Base-by-base conservation (phyloP, 169 alveolate species). In the Babesia sp. region DNA sequence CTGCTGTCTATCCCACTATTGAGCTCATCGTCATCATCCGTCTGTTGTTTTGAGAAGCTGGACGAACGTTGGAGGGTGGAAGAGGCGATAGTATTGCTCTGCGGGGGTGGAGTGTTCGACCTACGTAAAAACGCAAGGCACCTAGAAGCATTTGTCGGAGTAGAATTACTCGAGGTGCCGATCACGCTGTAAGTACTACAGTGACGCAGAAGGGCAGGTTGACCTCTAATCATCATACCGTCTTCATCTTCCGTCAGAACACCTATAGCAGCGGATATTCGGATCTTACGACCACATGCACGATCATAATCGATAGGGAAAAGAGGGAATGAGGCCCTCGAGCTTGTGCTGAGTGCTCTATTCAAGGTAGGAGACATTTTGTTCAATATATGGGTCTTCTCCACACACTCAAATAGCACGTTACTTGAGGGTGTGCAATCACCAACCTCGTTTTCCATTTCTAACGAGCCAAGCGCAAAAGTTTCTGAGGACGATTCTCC, bases 221-320 rank as follows among this genome's bases (percentile, higher is more conserved):
- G 79, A 18, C 59, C 39, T 8, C 45, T 33, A 14, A 37, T 4
- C 24, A 36, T 9, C n/a, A 28, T 18, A 1, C 58, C 78, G 8
- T 54, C 79, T 28, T 54, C 79, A 31, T 69, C 41, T 22, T 69
- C 79, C 1, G 55, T 37, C 8, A 58, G 50, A 0, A 64, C 68
- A 9, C 79, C 79, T n/a, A 69, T 45, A 24, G 79, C 79, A 28
- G 61, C 60, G 4, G 79, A 69, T 54, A 69, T 69, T 3, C 79
- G 36, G 9, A 69, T 29, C 11, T 16, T 8, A 6, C 79, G 36
- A 33, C 50, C 41, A 11, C 67, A 34, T 53, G 70, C 29, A 16
- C 69, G 54, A 11, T 64, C 74, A 64, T 64, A 46, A 22, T 45
- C 51, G 16, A 6, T 42, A 9, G 61, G 2, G 28, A 11, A 45